Evolutionary conservation across 2,329 filamentous ascomycete species (phyloP).

Genomic region (Xylariaceae sp.): DNA sequence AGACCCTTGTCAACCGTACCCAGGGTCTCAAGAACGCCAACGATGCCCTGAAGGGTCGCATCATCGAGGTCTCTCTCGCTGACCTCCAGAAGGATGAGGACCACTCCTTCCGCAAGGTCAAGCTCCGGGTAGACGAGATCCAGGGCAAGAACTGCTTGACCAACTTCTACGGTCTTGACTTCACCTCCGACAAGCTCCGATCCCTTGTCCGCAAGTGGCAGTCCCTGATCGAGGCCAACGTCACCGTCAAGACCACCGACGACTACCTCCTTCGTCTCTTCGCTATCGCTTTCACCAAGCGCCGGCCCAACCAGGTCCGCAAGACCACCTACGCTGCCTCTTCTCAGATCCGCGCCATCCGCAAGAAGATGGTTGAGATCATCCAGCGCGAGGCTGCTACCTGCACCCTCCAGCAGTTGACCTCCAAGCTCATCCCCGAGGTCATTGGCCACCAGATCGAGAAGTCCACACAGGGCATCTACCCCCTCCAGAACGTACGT

Average conservation of each 20-base stretch:
- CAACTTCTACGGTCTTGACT: conserved; percentile 99
- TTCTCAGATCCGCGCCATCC: conserved; percentile 95
- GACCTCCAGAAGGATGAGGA: conserved; percentile 99
- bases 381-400: conserved; percentile 91
- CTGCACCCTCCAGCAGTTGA: conserved; percentile 94
- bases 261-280: conserved; percentile 99
- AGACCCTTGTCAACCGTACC: conserved; percentile 98
- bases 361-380: conserved; percentile 99
- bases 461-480: conserved; percentile 99
- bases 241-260: conserved; percentile 99
- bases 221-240: conserved; percentile 97
- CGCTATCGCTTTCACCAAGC: conserved; percentile 99
- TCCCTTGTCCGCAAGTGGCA: conserved; percentile 99
- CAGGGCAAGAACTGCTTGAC: conserved; percentile 99
- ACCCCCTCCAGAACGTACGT: conserved; percentile 96
- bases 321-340: conserved; percentile 98
- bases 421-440: conserved; percentile 97
- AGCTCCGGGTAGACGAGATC: conserved; percentile 96
- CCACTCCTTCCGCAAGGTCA: conserved; percentile 99
- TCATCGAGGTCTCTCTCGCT: conserved; percentile 97
- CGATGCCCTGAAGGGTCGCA: conserved; percentile 96
- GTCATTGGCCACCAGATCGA: conserved; percentile 99
- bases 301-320: conserved; percentile 99
- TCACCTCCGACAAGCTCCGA: conserved; percentile 99
- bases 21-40: conserved; percentile 99